Percentiles rank a stretch among this genome's conserved stretches.
phyloP scores from a whole-genome alignment of 164 flowering plant genomes.

The Umbilicus rupestris region DNA sequence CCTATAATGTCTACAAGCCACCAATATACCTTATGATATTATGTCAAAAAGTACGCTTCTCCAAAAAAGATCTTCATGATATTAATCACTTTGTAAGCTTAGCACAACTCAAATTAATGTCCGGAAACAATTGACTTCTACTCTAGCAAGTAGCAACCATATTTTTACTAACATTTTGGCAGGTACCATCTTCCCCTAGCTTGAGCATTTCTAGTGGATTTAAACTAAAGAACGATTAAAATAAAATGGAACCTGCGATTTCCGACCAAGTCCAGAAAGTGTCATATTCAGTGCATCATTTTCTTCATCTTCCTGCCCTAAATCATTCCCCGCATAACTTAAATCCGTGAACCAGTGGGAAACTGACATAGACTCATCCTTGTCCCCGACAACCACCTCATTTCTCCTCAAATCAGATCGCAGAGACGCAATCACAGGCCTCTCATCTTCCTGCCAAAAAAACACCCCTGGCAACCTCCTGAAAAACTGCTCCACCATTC shows the following conservation, averaged over 20 bases:
- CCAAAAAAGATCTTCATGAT: neutral
- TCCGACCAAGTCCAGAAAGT: constrained; percentile 28
- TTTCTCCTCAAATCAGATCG: constrained; percentile 20
- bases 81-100: neutral
- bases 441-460: constrained; percentile 32
- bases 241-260: constrained; percentile 37
- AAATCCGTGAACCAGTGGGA: too few species aligned
- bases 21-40: neutral
- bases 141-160: too few species aligned
- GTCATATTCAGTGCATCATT: constrained; percentile 23
- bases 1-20: neutral
- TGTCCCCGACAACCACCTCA: constrained; percentile 21
- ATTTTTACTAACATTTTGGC: too few species aligned
- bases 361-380: constrained; percentile 33
- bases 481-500: constrained; percentile 70
- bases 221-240: neutral
- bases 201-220: neutral
- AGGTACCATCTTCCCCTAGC: too few species aligned
- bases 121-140: neutral
- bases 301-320: constrained; percentile 31
- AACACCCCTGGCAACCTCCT: constrained; percentile 52
- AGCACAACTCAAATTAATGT: neutral
- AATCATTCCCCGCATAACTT: too few species aligned
- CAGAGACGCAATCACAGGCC: constrained; percentile 12
- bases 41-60: neutral